phyloP scores from a whole-genome alignment of 1,284 basidiomycete species.

The Pseudozyma pruni region DNA sequence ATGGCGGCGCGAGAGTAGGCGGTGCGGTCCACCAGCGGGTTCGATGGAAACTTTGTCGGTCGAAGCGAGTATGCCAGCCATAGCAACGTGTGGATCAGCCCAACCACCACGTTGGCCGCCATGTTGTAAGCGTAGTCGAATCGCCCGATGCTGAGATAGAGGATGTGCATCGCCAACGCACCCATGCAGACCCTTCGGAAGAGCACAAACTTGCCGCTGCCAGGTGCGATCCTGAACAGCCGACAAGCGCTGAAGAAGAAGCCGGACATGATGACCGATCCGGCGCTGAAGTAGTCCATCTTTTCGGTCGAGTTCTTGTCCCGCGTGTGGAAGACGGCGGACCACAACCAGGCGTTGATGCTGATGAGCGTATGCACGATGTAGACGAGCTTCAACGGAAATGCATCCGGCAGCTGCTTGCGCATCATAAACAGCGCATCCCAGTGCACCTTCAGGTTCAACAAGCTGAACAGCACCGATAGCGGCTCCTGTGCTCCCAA shows the following conservation, averaged over 20 bases:
- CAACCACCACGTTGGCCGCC: conserved; percentile 81
- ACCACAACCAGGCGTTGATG: conserved; percentile 94
- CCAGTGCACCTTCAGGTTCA: conserved; percentile 76
- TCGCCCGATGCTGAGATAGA: conserved; percentile 79
- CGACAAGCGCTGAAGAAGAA: conserved; percentile 73
- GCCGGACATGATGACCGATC: conserved; percentile 76
- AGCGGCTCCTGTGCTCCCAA: conserved; percentile 87
- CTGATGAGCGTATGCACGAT: conserved; percentile 77
- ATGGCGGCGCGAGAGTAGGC: conserved; percentile 43
- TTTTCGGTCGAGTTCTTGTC: conserved; percentile 87
- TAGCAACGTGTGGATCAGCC: conserved; percentile 77
- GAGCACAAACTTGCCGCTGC: conserved; percentile 31
- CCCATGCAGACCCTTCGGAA: conserved; percentile 43
- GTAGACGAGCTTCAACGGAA: conserved; percentile 76
- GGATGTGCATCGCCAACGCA: conserved; percentile 73
- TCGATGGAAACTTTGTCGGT: conserved; percentile 46
- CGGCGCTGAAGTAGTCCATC: conserved; percentile 94
- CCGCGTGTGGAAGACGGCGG: conserved; percentile 88
- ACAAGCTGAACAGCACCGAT: conserved; percentile 85
- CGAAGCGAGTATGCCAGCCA: conserved; percentile 73
- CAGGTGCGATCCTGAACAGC: conserved; percentile 61
- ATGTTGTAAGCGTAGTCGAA: conserved; percentile 99
- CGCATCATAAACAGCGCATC: conserved; percentile 48
- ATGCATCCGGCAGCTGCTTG: conserved; percentile 53
- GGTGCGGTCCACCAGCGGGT: conserved; percentile 45